Evolutionary conservation across 805 yeast species (phyloP).

Genomic region (Candida loeiensis): DNA sequence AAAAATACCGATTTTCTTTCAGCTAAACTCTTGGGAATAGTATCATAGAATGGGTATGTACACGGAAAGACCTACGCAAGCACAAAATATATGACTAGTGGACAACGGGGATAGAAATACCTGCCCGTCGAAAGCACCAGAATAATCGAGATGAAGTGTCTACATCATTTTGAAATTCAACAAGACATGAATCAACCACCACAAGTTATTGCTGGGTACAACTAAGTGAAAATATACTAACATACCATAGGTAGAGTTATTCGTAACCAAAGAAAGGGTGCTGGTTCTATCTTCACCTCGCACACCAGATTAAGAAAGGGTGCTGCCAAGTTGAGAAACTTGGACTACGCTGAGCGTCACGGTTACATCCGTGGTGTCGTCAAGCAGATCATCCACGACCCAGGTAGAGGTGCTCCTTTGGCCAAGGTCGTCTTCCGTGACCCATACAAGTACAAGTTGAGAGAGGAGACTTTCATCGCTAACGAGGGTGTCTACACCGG

Average conservation of each 20-base stretch:
- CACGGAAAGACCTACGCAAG: background rate
- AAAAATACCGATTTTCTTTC: conserved; percentile 3
- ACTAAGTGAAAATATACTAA: background rate
- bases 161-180: too few species aligned
- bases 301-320: conserved; percentile 99
- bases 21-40: conserved; percentile 8
- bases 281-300: conserved; percentile 99
- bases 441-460: conserved; percentile 97
- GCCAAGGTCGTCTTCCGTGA: conserved; percentile 95
- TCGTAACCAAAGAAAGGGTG: conserved; percentile 99
- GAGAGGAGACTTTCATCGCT: conserved; percentile 98
- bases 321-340: conserved; percentile 99
- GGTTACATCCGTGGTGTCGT: conserved; percentile 99
- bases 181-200: too few species aligned
- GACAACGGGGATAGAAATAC: too few species aligned
- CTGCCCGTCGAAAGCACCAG: too few species aligned
- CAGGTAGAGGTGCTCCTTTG: conserved; percentile 99
- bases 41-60: conserved; percentile 10
- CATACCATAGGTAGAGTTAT: conserved; percentile 81
- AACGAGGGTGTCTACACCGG: conserved; percentile 99
- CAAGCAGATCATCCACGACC: conserved; percentile 97
- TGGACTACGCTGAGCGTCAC: conserved; percentile 98
- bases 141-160: too few species aligned
- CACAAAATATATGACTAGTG: too few species aligned
- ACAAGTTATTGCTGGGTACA: background rate